Evolutionary conservation across 2,329 filamentous ascomycete genomes (phyloP), one percentile per base, ranked within the genome.

Genomic region (Calonectria pauciramosa): DNA sequence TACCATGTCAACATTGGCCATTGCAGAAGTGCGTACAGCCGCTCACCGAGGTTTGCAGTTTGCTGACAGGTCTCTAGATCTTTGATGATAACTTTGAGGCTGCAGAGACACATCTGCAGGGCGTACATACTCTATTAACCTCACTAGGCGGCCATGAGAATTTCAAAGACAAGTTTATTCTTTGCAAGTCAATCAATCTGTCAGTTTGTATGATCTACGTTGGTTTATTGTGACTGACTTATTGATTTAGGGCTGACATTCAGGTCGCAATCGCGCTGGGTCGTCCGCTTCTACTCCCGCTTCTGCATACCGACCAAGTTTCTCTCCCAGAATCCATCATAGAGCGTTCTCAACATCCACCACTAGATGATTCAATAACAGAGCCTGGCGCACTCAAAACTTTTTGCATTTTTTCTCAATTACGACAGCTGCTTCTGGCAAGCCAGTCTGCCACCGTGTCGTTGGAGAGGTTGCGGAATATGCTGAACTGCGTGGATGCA

Each of bases 141-240:
- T 70, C 68, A 44, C 14, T 47, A n/a, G 68, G 68, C 16, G 56
- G 59, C 23, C 44, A 1, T 18, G 44, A 44, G 0, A 52, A 41
- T 9, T 65, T 70, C 32, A 54, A 54, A 26, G 26, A 41, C 26
- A 10, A 70, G 1, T 44, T 65, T 3, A 41, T 70, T 34, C 14
- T 65, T 44, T 65, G 68, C 68, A 70, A 70, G 26, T 70, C 68
- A 34, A 65, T 70, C 23, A 70, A 65, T 54, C 20, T 70, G 68
- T 70, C 54, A n/a, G 68, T 36, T 28, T 51, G 13, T 9, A 3
- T 3, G 2, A 38, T 36, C 1, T 10, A 23, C 16, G 2, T 6
- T 11, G 34, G 1, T 28, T 26, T 9, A 2, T 1, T 3, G 1
- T 23, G 14, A n/a, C 56, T 70, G 13, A 70, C 11, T 10, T 26